Evolutionary conservation across 805 yeast species (phyloP).

Genomic region (Candida sakaeoensis): DNA sequence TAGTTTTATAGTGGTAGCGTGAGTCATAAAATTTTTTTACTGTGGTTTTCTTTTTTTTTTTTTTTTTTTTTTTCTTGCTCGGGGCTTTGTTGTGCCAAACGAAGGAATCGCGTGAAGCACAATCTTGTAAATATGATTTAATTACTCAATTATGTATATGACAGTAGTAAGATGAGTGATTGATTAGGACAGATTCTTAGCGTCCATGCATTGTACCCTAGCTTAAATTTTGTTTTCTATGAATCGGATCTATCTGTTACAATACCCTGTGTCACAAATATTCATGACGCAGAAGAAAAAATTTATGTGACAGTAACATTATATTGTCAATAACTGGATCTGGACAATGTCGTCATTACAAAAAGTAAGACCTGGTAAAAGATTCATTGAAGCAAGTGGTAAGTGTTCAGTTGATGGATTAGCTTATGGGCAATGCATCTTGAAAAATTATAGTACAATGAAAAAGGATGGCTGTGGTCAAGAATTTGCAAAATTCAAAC

Average conservation of each 20-base stretch:
- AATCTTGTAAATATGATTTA: too few relatives aligned
- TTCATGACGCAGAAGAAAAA: not conserved
- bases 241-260: too few relatives aligned
- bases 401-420: constrained; percentile 41
- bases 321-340: not conserved
- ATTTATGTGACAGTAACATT: not conserved
- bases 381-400: constrained; percentile 35
- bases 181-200: too few relatives aligned
- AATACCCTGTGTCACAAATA: too few relatives aligned
- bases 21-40: not conserved
- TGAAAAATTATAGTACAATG: constrained; percentile 47
- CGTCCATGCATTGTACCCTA: too few relatives aligned
- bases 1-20: constrained; percentile 2
- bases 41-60: not conserved
- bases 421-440: constrained; percentile 55
- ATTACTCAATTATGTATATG: too few relatives aligned
- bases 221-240: too few relatives aligned
- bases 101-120: not conserved
- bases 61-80: not conserved
- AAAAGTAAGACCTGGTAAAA: constrained; percentile 40
- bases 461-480: constrained; percentile 48
- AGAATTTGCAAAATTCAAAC: constrained; percentile 48
- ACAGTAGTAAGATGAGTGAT: too few relatives aligned
- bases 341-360: not conserved
- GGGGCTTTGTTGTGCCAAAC: too few relatives aligned